Evolutionary conservation across 805 yeast genomes (phyloP), one percentile per base, ranked within the genome.

Genomic region (Ogataea dorogensis): DNA sequence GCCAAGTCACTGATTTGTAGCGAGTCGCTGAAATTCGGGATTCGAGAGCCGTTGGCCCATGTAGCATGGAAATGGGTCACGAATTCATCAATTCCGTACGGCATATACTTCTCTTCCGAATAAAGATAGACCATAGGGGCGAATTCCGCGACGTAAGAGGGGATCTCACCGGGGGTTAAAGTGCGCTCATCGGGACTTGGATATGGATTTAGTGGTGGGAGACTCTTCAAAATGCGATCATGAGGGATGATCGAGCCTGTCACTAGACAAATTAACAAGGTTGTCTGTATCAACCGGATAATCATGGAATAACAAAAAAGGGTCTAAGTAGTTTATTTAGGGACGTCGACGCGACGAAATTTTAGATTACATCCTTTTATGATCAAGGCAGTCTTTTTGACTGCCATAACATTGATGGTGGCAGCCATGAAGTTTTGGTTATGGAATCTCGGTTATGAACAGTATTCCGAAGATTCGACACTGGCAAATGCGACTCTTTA

Each of bases 61-160:
- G 70, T 70, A 14, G 82, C 70, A 45, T 72, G 73, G 61, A 86
- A 84, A 54, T 86, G 75, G 5, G 64, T 62, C 5, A 86, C 88
- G 56, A 62, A 91, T 14, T 82, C 75, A 18, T 67, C 71, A 24
- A 88, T 71, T 52, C 87, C 94, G 50, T 86, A 86, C 0, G 98
- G 96, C 47, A 83, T 65, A 54, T 89, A 91, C 36, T 68, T 61
- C 51, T 91, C 98, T 54, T 91, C 98, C 1, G 94, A 79, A 63
- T 91, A 89, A 8, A 91, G 66, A 54, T 86, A 86, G 2, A 91
- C 89, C 35, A 80, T 63, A 0, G 98, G 98, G 4, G 84, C 76
- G 53, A 71, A 70, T 28, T 81, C 80, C 2, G 76, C 45, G 1
- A 79, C 81, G 57, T 76, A 84, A 6, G 56, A 55, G 0, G 93